Percentiles rank a stretch among this genome's conserved stretches.
These are phyloP conservation scores for Pythium volutum DNA, from an alignment of 352 stramenopile species.

Conservation along the genomic window DNA sequence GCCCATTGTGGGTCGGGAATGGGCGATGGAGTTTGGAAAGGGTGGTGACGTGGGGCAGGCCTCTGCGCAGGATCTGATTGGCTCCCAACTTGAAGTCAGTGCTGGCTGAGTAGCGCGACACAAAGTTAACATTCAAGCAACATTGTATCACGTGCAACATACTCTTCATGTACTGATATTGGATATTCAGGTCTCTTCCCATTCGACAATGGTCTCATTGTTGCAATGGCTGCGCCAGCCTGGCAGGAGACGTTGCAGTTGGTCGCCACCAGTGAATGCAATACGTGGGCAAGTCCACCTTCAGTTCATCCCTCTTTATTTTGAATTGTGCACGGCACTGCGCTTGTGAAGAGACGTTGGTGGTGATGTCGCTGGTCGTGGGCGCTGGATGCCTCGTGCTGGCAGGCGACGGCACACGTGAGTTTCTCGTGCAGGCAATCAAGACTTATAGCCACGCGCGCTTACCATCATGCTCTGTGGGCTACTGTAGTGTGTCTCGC, in stretches of 20 bases:
- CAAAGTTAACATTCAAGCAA: background rate
- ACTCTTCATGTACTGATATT: background rate
- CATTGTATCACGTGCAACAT: background rate
- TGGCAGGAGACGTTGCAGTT: too few relatives aligned
- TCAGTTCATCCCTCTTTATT: background rate
- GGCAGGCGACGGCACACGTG: constrained; percentile 39
- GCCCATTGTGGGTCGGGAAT: too few relatives aligned
- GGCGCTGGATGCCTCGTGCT: constrained; percentile 40
- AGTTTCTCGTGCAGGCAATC: background rate
- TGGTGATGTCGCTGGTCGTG: constrained; percentile 46
- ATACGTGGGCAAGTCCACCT: background rate
- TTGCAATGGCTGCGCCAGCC: too few relatives aligned
- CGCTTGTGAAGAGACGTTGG: constrained; percentile 40
- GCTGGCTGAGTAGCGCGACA: background rate
- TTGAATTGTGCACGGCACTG: background rate
- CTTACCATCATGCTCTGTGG: background rate
- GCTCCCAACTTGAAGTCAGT: constrained; percentile 11
- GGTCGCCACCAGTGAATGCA: background rate
- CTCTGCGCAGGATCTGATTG: constrained; percentile 5
- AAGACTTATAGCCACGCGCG: background rate
- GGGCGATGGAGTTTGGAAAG: too few relatives aligned
- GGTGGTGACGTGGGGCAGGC: constrained; percentile 1
- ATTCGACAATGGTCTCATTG: too few relatives aligned
- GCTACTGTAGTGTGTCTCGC: constrained; percentile 33
- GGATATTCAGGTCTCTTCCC: too few relatives aligned